These are phyloP conservation scores for Fraxinus dipetala DNA, from an alignment of 305 asterid genomes.

Conservation along the genomic window DNA sequence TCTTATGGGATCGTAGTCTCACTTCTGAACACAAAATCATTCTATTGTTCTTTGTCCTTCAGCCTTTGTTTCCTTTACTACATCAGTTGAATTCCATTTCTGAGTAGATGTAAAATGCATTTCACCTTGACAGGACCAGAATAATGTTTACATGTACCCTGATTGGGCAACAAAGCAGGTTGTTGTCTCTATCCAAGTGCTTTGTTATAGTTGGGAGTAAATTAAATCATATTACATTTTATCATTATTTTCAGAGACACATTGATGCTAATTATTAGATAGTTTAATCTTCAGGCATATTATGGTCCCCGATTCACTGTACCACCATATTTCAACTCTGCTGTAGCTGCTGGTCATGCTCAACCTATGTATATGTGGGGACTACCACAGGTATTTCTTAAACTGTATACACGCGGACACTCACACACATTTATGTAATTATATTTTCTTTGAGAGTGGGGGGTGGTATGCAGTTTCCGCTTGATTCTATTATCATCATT, in stretches of 20 bases:
- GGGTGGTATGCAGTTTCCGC: not conserved
- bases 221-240: not conserved
- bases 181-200: conserved; percentile 13
- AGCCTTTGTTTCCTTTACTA: not conserved
- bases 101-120: conserved; percentile 21
- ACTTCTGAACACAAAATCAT: not conserved
- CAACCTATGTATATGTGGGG: conserved; percentile 93
- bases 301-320: conserved; percentile 53
- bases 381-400: conserved; percentile 71
- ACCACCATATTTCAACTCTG: conserved; percentile 47
- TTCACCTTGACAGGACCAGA: conserved; percentile 63
- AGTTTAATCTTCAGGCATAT: conserved; percentile 35
- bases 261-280: conserved; percentile 5
- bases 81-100: conserved; percentile 19
- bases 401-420: not conserved
- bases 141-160: conserved; percentile 63
- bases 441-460: not conserved
- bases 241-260: not conserved
- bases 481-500: not conserved
- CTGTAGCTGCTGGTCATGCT: conserved; percentile 69
- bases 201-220: not conserved
- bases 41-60: not conserved
- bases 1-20: not conserved
- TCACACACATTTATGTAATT: not conserved
- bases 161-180: conserved; percentile 99